Evolutionary conservation across 2,329 filamentous ascomycete species (phyloP).

Genomic region (Alternaria conjuncta): DNA sequence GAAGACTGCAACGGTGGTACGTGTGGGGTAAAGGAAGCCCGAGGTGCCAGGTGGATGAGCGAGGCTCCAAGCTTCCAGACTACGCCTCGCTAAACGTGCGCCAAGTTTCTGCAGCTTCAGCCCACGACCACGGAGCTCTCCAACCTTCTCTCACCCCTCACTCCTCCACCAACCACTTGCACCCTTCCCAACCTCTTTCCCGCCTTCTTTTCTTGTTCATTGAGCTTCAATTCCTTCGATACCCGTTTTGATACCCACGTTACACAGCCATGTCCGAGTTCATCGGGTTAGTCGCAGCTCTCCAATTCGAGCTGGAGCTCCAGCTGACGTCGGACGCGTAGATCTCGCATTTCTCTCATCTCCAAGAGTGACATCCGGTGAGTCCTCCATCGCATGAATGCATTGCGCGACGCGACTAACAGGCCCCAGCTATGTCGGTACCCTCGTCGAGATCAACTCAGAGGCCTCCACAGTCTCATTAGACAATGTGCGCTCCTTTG

Average conservation of each 20-base stretch:
- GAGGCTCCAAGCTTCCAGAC: constrained; percentile 21
- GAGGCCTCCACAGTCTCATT: constrained; percentile 96
- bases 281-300: constrained; percentile 60
- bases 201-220: constrained; percentile 24
- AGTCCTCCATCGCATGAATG: constrained; percentile 43
- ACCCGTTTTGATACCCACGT: constrained; percentile 35
- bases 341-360: constrained; percentile 93
- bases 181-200: constrained; percentile 28
- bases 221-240: constrained; percentile 29
- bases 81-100: constrained; percentile 25
- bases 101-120: constrained; percentile 28
- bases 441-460: constrained; percentile 96
- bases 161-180: constrained; percentile 16
- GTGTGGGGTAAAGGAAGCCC: constrained; percentile 29
- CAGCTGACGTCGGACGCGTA: constrained; percentile 52
- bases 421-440: constrained; percentile 81
- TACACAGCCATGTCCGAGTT: constrained; percentile 63
- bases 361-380: constrained; percentile 98
- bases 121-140: constrained; percentile 21
- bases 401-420: constrained; percentile 25
- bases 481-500: constrained; percentile 93
- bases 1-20: constrained; percentile 1
- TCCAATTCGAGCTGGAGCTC: constrained; percentile 41
- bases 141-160: constrained; percentile 14
- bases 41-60: constrained; percentile 2